A percentile compares a stretch with the other conserved stretches of the same genome.
Evolutionary conservation across 345 rosid species (phyloP).

Genomic region (Bruguiera sexangula): DNA sequence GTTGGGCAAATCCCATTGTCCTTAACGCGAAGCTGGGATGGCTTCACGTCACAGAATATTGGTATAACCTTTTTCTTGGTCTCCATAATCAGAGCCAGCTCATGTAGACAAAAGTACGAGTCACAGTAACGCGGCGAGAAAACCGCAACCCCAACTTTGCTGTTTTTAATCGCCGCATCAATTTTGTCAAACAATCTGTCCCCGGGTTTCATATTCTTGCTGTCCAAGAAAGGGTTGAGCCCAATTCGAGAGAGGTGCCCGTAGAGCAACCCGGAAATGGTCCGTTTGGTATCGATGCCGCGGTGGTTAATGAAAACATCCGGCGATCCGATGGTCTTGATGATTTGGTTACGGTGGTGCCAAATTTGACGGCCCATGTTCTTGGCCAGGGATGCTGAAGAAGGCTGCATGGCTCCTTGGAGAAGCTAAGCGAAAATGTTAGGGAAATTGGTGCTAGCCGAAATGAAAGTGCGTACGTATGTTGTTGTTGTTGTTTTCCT

Average conservation of each 20-base stretch:
- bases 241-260: constrained; percentile 43
- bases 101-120: constrained; percentile 77
- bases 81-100: constrained; percentile 69
- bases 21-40: constrained; percentile 56
- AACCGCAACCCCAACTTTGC: constrained; percentile 64
- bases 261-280: constrained; percentile 59
- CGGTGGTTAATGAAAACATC: constrained; percentile 88
- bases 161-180: constrained; percentile 43
- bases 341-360: constrained; percentile 9
- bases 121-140: constrained; percentile 77
- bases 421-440: constrained; percentile 7
- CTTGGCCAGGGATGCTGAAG: constrained; percentile 22
- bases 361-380: constrained; percentile 21
- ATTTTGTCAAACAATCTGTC: constrained; percentile 59
- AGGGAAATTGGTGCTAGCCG: background rate
- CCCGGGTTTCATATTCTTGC: constrained; percentile 77
- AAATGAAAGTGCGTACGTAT: too few relatives aligned
- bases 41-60: constrained; percentile 76
- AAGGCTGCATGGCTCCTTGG: constrained; percentile 49
- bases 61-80: constrained; percentile 62
- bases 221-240: constrained; percentile 61
- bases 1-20: constrained; percentile 34
- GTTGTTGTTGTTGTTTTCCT: too few relatives aligned
- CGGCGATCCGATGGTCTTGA: background rate
- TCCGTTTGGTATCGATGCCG: constrained; percentile 72